A percentile compares a stretch with the other conserved stretches of the same genome.
Conservation (phyloP, 2,329 filamentous ascomycete genomes). For the Hypoxylon sp. region DNA sequence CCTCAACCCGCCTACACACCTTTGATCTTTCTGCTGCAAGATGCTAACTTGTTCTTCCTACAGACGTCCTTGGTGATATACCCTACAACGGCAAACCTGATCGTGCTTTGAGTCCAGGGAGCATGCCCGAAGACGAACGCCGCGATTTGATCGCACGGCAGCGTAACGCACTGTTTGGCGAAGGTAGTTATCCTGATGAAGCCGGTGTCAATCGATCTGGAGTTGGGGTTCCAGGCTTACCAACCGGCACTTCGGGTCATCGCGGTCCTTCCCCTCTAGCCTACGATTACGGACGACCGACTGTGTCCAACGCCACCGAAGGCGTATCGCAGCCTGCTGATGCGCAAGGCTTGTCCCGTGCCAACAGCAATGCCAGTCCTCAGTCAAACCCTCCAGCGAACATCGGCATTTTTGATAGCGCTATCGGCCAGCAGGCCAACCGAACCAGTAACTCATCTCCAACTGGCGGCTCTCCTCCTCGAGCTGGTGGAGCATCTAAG, state of each 20-base stretch:
- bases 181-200: constrained; percentile 74
- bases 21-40: constrained; percentile 25
- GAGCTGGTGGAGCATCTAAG: constrained; percentile 71
- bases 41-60: constrained; percentile 56
- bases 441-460: constrained; percentile 88
- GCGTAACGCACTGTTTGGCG: constrained; percentile 92
- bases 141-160: constrained; percentile 96
- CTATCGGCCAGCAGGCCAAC: constrained; percentile 73
- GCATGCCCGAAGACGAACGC: constrained; percentile 94
- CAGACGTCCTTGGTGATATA: constrained; percentile 66
- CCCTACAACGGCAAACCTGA: constrained; percentile 77
- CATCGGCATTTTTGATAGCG: constrained; percentile 71
- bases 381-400: constrained; percentile 73
- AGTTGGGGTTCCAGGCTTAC: constrained; percentile 75
- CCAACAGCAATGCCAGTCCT: constrained; percentile 88
- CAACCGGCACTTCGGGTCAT: constrained; percentile 71
- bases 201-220: constrained; percentile 71
- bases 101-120: constrained; percentile 83
- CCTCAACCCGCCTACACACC: constrained; percentile 2
- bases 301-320: constrained; percentile 57
- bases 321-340: constrained; percentile 62
- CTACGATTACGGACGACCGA: constrained; percentile 71
- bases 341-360: constrained; percentile 70
- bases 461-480: constrained; percentile 81
- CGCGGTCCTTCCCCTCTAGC: constrained; percentile 84